These are phyloP conservation scores for Leptodontidium sp. DNA, from an alignment of 2,329 filamentous ascomycete genomes.

Conservation along the genomic window DNA sequence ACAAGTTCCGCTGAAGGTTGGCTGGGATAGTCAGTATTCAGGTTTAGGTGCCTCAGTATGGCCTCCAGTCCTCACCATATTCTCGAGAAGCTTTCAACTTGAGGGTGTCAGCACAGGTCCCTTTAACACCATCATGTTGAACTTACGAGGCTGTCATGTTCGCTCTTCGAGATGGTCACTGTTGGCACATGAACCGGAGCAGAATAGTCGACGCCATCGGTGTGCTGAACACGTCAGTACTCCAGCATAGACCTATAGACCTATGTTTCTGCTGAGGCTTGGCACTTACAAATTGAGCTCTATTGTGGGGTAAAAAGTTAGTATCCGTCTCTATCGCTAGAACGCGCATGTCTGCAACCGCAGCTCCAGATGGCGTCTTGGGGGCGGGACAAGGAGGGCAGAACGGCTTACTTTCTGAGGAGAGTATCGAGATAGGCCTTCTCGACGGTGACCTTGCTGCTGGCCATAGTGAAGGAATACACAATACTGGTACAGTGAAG, in stretches of 20 bases:
- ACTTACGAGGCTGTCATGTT: slow-evolving; percentile 68
- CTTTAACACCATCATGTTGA: background rate
- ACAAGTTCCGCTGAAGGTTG: slow-evolving; percentile 57
- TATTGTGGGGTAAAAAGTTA: slow-evolving; percentile 42
- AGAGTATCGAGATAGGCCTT: slow-evolving; percentile 68
- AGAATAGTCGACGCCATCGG: slow-evolving; percentile 48
- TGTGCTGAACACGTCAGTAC: slow-evolving; percentile 48
- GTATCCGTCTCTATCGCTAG: slow-evolving; percentile 25
- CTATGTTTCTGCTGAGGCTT: slow-evolving; percentile 8
- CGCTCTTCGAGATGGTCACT: slow-evolving; percentile 64
- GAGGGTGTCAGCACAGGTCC: slow-evolving; percentile 24
- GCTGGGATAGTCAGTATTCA: slow-evolving; percentile 34
- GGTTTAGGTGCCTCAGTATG: background rate
- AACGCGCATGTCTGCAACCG: slow-evolving; percentile 10
- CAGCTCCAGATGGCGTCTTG: slow-evolving; percentile 12
- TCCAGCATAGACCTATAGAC: background rate
- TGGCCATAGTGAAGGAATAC: slow-evolving; percentile 35
- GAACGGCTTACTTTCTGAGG: slow-evolving; percentile 61
- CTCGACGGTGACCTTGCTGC: slow-evolving; percentile 62
- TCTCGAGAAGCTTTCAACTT: slow-evolving; percentile 52
- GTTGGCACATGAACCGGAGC: slow-evolving; percentile 47
- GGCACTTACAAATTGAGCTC: slow-evolving; percentile 58
- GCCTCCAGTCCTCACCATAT: slow-evolving; percentile 57
- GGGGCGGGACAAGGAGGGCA: slow-evolving; percentile 19
- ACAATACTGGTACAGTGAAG: slow-evolving; percentile 36